Conservation (phyloP, 148 eudicot species). For the Limonium bicolor region DNA sequence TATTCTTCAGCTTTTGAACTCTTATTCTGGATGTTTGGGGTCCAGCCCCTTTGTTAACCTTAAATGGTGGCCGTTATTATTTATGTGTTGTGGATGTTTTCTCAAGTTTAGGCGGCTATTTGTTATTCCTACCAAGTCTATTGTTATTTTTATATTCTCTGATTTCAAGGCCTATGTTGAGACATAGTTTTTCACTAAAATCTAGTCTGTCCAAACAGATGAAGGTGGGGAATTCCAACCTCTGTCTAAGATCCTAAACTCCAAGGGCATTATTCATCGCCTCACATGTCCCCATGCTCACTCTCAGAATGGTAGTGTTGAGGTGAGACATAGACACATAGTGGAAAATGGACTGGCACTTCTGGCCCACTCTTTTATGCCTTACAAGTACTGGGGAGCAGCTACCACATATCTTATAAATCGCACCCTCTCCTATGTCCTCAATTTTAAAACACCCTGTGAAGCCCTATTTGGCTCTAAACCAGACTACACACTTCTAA, state of each 20-base stretch:
- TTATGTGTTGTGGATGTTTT: background rate
- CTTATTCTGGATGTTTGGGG: background rate
- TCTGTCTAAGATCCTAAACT: background rate
- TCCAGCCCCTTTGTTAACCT: background rate
- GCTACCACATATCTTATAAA: too few relatives aligned
- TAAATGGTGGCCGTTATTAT: too few relatives aligned
- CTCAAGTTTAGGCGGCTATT: background rate
- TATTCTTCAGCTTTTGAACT: background rate
- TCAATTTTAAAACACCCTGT: too few relatives aligned
- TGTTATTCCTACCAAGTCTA: background rate
- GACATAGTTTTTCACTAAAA: background rate
- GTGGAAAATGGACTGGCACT: background rate
- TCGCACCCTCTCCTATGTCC: too few relatives aligned
- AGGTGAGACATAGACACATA: background rate
- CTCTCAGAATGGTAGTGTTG: background rate
- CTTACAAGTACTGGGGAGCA: background rate
- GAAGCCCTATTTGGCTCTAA: too few relatives aligned
- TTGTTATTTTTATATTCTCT: background rate
- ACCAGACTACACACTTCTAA: too few relatives aligned
- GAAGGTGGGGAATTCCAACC: background rate
- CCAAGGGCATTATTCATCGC: background rate
- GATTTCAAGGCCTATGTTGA: background rate
- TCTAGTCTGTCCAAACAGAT: background rate
- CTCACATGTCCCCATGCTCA: too few relatives aligned
- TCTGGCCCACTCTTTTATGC: background rate